A percentile compares a stretch with the other conserved stretches of the same genome.
These are phyloP conservation scores for Hordeum marinum DNA, from an alignment of 176 grass and related monocot species.

Conservation along the genomic window DNA sequence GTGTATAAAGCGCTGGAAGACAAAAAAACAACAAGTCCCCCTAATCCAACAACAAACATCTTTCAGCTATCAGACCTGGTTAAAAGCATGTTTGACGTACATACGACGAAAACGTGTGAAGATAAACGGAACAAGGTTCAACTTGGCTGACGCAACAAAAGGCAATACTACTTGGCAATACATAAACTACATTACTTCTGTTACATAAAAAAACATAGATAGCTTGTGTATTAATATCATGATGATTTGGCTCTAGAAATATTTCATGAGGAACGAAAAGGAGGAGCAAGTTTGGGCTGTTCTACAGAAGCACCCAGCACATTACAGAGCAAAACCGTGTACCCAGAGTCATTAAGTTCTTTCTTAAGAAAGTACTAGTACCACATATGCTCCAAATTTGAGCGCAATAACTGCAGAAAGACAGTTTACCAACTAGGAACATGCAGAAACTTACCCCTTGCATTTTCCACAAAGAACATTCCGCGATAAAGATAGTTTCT, in stretches of 20 bases:
- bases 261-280: neutral
- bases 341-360: neutral
- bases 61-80: neutral
- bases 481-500: slow-evolving; percentile 76
- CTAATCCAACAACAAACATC: neutral
- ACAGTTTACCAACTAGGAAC: neutral
- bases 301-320: neutral
- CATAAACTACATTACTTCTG: neutral
- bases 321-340: neutral
- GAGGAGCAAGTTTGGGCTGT: neutral
- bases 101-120: neutral
- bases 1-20: too few relatives aligned
- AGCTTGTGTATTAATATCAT: neutral
- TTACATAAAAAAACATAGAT: neutral
- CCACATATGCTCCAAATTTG: neutral
- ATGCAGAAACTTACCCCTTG: slow-evolving; percentile 61
- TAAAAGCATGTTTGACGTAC: neutral
- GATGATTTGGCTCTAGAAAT: neutral
- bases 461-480: slow-evolving; percentile 78
- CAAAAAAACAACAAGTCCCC: neutral
- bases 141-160: neutral
- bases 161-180: neutral
- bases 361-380: neutral
- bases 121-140: neutral
- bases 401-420: neutral